Base-by-base conservation (phyloP, 495 filamentous ascomycete genomes). In the Trichodelitschia bisporula region DNA sequence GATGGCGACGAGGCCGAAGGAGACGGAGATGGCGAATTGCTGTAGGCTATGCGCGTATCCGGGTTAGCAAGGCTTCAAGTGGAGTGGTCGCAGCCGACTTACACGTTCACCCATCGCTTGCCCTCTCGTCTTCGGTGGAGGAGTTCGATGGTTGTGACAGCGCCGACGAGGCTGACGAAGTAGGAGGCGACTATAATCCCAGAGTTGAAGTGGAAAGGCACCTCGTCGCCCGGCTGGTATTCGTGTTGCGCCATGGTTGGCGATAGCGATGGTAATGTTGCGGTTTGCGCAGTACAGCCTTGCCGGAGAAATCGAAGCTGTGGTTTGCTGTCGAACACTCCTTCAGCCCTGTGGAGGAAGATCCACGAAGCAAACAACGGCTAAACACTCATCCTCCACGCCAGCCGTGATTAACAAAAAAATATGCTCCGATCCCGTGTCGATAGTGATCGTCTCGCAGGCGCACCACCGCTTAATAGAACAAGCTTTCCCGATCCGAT, bases 1-100 rank as follows among this genome's bases (percentile, higher is more conserved):
- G 34, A 84, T 80, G n/a, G 73, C 66, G 19, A 86, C 63, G 0
- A 73, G 74, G 1, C 78, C 80, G 72, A 90, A 79, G 4, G 69
- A 60, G 4, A 79, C 53, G 2, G 79, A 66, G 12, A 76, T 70
- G 18, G 62, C 67, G 2, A 69, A 43, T 1, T 89, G 59, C 3
- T 84, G 62, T 38, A 73, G 62, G 61, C 76, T 83, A 41, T 14
- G 24, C 12, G 8, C 8, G 12, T 29, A 19, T 9, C 9, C 6
- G 10, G 15, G 4, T 31, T 4, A 31, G 15, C 13, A 38, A 4
- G 10, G 12, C 5, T 30, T 42, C 31, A 42, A 26, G 16, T 18
- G 19, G n/a, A 2, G 40, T 26, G 32, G 19, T 33, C 27, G 9
- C 4, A n/a, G 12, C 9, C 2, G 27, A 36, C 42, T 39, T 35